Evolutionary conservation across 768 basidiomycete species (phyloP), one percentile per base, ranked within the genome.

Genomic region (Boletus fagicola): DNA sequence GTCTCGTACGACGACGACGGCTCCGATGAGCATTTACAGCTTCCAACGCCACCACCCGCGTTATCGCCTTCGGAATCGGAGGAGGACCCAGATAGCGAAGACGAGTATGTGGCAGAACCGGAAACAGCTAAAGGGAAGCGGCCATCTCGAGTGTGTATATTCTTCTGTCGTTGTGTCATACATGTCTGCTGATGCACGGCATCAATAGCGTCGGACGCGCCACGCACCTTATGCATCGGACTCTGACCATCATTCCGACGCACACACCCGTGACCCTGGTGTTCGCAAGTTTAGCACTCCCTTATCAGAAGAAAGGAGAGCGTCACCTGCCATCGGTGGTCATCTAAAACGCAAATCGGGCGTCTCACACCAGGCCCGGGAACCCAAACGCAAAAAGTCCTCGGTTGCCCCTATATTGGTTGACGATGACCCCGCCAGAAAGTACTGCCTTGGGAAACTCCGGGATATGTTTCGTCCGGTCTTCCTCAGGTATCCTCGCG

Each of bases 391-490:
- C 67, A 77, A 80, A 56, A 81, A 77, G 65, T 70, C 75, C 22
- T 77, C 78, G 31, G 73, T 76, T 31, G 69, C 70, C 39, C 73
- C 75, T 13, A 30, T 72, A 22, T 63, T 66, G n/a, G 72, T 77
- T 1, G 70, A 75, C 7, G 86, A 86, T n/a, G 91, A 94, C 64
- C 83, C 88, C 10, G 79, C 83, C 0, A 80, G 92, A 60, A 91
- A 86, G 68, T 93, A 92, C 62, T 94, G 92, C 70, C 76, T 90
- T 49, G 80, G 81, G 15, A 92, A 92, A 72, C 73, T 92, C 63
- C 81, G 84, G 63, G 87, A 88, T 48, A 74, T 92, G 59, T 83
- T 92, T 70, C 76, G 76, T 58, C 80, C 85, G 30, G 83, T 93
- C 22, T 93, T 89, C 70, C 63, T 84, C 61, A 80, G 83, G 59